Percentiles rank a stretch among this genome's conserved stretches.
Conservation (phyloP, 2,329 filamentous ascomycete species). For the Alternaria sp. region DNA sequence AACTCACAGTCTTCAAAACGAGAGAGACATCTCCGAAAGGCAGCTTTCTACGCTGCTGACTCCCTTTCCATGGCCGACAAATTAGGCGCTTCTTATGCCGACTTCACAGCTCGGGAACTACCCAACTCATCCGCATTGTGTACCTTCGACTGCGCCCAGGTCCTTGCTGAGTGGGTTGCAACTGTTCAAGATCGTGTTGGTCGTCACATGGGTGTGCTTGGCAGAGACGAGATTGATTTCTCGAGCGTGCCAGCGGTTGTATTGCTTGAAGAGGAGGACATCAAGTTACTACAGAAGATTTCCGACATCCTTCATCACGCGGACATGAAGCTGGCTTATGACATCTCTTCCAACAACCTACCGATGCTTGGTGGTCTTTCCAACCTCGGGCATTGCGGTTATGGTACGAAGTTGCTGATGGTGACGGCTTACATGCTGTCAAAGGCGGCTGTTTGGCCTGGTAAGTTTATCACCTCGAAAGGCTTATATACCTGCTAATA, state of each 20-base stretch:
- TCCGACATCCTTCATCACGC: conserved; percentile 78
- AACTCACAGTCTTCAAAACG: conserved; percentile 69
- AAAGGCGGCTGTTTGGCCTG: conserved; percentile 90
- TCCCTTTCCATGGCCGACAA: conserved; percentile 89
- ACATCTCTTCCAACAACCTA: conserved; percentile 57
- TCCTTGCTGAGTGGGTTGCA: conserved; percentile 92
- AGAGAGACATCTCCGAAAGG: conserved; percentile 88
- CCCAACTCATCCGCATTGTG: conserved; percentile 92
- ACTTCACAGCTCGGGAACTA: conserved; percentile 82
- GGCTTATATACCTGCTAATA: conserved; percentile 32
- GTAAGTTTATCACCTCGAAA: conserved; percentile 60
- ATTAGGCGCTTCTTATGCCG: conserved; percentile 83
- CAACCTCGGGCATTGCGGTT: conserved; percentile 70
- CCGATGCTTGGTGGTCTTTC: conserved; percentile 63
- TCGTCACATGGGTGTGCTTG: conserved; percentile 84
- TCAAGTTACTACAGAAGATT: conserved; percentile 83
- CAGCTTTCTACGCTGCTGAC: conserved; percentile 94
- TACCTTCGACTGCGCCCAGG: conserved; percentile 91
- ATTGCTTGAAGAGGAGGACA: conserved; percentile 90
- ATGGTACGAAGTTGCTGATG: conserved; percentile 83
- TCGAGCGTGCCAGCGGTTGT: conserved; percentile 84
- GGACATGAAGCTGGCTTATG: conserved; percentile 78
- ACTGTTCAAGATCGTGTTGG: conserved; percentile 95
- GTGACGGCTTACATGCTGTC: conserved; percentile 88
- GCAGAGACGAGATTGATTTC: conserved; percentile 81